These are phyloP conservation scores for Schoenoplectus tabernaemontani DNA, from an alignment of 202 grass and related monocot genomes.

Conservation along the genomic window DNA sequence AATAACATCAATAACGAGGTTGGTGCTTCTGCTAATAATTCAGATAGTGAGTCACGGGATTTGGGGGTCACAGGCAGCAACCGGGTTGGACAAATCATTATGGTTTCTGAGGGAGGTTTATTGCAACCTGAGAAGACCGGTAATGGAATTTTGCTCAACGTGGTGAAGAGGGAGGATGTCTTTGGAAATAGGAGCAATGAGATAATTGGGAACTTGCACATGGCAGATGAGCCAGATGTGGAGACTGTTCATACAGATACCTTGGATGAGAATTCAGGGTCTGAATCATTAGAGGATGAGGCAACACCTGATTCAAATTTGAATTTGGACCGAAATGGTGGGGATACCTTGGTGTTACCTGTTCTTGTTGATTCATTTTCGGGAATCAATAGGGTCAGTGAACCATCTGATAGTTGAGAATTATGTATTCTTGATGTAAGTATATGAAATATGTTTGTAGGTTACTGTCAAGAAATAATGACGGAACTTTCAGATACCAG, in stretches of 20 bases:
- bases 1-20: slow-evolving; percentile 32
- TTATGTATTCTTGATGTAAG: slow-evolving; percentile 4
- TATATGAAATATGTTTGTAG: slow-evolving; percentile 15
- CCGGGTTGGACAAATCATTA: slow-evolving; percentile 35
- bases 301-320: slow-evolving; percentile 23
- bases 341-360: neutral
- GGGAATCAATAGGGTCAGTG: neutral
- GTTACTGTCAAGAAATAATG: slow-evolving; percentile 1
- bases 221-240: slow-evolving; percentile 44
- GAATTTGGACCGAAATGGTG: slow-evolving; percentile 10
- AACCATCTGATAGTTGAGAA: neutral
- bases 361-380: neutral
- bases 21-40: slow-evolving; percentile 28
- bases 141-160: slow-evolving; percentile 93
- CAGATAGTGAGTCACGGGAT: slow-evolving; percentile 48
- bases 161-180: slow-evolving; percentile 65
- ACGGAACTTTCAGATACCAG: neutral
- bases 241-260: slow-evolving; percentile 57
- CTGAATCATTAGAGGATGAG: slow-evolving; percentile 38
- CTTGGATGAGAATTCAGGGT: slow-evolving; percentile 44
- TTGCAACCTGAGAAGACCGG: slow-evolving; percentile 71
- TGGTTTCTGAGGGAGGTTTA: slow-evolving; percentile 88
- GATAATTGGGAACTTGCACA: slow-evolving; percentile 29
- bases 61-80: slow-evolving; percentile 22
- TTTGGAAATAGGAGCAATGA: slow-evolving; percentile 27